Percentiles rank a stretch among this genome's conserved stretches.
Evolutionary conservation across 805 yeast genomes (phyloP).

Genomic region (Torulaspora franciscae): DNA sequence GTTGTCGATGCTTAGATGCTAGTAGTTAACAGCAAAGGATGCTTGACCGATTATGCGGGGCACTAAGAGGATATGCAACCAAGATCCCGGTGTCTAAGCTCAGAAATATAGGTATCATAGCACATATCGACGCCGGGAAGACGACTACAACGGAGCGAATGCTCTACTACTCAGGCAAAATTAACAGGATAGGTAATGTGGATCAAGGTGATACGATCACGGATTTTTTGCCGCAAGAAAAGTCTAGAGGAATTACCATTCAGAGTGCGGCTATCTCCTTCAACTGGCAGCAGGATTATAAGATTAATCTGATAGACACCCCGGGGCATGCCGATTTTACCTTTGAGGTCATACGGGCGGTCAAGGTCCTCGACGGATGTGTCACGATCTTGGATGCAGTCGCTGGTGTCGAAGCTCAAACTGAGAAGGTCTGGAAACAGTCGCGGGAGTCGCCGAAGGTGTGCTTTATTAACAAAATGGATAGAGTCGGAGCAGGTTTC

Average conservation of each 20-base stretch:
- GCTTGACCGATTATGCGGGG: constrained; percentile 4
- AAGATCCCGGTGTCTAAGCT: constrained; percentile 33
- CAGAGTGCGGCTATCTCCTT: constrained; percentile 94
- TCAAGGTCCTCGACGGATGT: constrained; percentile 90
- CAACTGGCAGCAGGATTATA: constrained; percentile 66
- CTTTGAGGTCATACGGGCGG: constrained; percentile 85
- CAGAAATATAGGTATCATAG: constrained; percentile 91
- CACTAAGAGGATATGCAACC: constrained; percentile 14
- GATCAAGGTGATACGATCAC: constrained; percentile 97
- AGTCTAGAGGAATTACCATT: constrained; percentile 91
- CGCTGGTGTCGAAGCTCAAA: constrained; percentile 97
- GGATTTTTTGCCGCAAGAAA: constrained; percentile 83
- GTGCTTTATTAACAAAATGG: constrained; percentile 91
- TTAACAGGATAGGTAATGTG: constrained; percentile 78
- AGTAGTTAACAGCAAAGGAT: background rate
- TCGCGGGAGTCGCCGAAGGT: constrained; percentile 73
- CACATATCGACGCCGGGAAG: constrained; percentile 99
- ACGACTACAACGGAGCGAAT: constrained; percentile 96
- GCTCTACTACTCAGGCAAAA: constrained; percentile 84
- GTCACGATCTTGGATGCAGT: constrained; percentile 91
- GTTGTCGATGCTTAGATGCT: background rate
- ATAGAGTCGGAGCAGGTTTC: constrained; percentile 91
- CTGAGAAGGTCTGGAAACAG: constrained; percentile 95
- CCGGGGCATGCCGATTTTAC: constrained; percentile 99
- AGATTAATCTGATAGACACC: constrained; percentile 86